phyloP scores from a whole-genome alignment of 2,329 filamentous ascomycete species.

The Hypoxylon rubiginosum region DNA sequence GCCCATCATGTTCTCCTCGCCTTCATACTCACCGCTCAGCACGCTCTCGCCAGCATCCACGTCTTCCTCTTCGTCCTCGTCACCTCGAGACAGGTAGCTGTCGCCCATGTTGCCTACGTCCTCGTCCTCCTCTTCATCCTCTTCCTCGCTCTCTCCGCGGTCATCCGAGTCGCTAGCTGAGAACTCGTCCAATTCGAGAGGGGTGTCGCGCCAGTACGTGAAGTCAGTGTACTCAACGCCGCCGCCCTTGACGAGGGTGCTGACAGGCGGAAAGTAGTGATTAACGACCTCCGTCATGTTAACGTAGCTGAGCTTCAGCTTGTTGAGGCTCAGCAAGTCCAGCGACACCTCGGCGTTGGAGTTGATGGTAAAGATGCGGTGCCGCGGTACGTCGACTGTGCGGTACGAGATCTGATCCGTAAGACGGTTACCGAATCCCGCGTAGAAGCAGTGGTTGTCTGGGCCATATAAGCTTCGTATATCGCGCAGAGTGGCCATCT shows the following conservation, averaged over 20 bases:
- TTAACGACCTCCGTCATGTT: slow-evolving; percentile 98
- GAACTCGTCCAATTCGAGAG: slow-evolving; percentile 89
- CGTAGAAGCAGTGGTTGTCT: slow-evolving; percentile 88
- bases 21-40: slow-evolving; percentile 60
- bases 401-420: slow-evolving; percentile 97
- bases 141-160: slow-evolving; percentile 51
- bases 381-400: slow-evolving; percentile 93
- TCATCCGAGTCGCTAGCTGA: slow-evolving; percentile 77
- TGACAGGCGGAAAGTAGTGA: slow-evolving; percentile 96
- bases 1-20: slow-evolving; percentile 58
- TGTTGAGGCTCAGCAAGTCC: slow-evolving; percentile 90
- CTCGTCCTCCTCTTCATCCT: slow-evolving; percentile 60
- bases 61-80: slow-evolving; percentile 48
- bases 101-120: slow-evolving; percentile 60
- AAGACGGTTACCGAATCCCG: slow-evolving; percentile 94
- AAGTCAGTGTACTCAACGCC: slow-evolving; percentile 98
- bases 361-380: slow-evolving; percentile 98
- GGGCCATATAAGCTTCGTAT: slow-evolving; percentile 89
- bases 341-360: slow-evolving; percentile 95
- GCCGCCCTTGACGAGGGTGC: slow-evolving; percentile 86
- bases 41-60: slow-evolving; percentile 55
- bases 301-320: slow-evolving; percentile 96
- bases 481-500: slow-evolving; percentile 97
- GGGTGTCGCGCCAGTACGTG: slow-evolving; percentile 91
- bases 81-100: slow-evolving; percentile 59